Evolutionary conservation across 768 basidiomycete genomes (phyloP).

Genomic region (Boletus sensibilis): DNA sequence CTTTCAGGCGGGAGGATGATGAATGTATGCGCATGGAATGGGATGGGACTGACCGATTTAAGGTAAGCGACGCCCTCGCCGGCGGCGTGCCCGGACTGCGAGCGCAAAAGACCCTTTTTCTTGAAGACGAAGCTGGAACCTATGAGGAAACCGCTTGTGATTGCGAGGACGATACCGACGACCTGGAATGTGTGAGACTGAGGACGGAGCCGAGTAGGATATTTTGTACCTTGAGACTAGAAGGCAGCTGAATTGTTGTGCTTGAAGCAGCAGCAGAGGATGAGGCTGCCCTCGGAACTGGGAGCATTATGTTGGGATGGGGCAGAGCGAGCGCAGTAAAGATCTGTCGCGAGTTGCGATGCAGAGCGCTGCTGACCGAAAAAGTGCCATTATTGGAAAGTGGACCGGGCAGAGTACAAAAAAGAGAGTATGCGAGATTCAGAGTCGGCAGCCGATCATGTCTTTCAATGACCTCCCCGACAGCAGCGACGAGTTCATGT

Average conservation of each 20-base stretch:
- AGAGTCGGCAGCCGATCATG: conserved; percentile 5
- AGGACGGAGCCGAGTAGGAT: neutral
- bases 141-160: conserved; percentile 82
- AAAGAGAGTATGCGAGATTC: neutral
- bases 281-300: conserved; percentile 30
- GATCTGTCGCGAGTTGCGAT: conserved; percentile 21
- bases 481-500: conserved; percentile 10
- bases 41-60: conserved; percentile 68
- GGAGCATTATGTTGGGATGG: neutral
- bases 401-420: neutral
- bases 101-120: conserved; percentile 87
- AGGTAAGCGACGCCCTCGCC: conserved; percentile 93
- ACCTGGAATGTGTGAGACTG: conserved; percentile 41
- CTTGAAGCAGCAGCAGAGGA: conserved; percentile 38
- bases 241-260: conserved; percentile 36
- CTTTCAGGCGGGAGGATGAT: conserved; percentile 35
- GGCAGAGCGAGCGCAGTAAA: conserved; percentile 2
- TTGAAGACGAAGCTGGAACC: conserved; percentile 95
- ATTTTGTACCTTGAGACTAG: conserved; percentile 57
- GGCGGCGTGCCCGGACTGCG: conserved; percentile 74
- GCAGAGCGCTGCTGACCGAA: conserved; percentile 5
- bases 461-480: conserved; percentile 7
- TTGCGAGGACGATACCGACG: conserved; percentile 75
- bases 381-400: conserved; percentile 11
- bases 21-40: conserved; percentile 5